Evolutionary conservation across 2,329 filamentous ascomycete species (phyloP).

Genomic region (Paecilomyces sp.): DNA sequence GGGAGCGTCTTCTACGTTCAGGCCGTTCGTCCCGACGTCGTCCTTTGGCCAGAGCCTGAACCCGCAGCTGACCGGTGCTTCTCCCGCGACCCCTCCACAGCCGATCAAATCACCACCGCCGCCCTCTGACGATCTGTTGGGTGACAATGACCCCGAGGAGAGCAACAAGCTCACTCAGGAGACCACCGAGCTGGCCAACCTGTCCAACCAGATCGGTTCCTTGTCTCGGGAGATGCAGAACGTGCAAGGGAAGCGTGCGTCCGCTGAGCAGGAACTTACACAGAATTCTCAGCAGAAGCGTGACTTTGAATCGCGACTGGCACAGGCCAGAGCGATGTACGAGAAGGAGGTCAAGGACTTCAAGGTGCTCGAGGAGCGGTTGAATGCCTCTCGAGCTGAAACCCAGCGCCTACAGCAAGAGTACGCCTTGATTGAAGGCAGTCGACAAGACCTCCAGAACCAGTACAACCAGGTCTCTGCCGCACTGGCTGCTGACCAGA

Average conservation of each 20-base stretch:
- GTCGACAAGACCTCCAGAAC: constrained; percentile 69
- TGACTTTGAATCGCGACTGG: constrained; percentile 82
- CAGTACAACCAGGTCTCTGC: constrained; percentile 72
- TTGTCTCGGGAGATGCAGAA: constrained; percentile 92
- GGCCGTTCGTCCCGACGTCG: constrained; percentile 86
- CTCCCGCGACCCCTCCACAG: constrained; percentile 21
- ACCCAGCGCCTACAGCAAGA: constrained; percentile 80
- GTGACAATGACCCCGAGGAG: constrained; percentile 79
- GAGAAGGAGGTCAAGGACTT: constrained; percentile 90
- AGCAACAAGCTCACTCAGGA: constrained; percentile 84
- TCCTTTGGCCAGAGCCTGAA: constrained; percentile 81
- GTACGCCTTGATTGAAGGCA: constrained; percentile 73
- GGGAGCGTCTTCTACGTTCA: constrained; percentile 55
- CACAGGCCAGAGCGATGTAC: constrained; percentile 79
- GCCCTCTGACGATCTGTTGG: constrained; percentile 75
- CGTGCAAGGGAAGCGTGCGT: constrained; percentile 72
- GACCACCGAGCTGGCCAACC: constrained; percentile 84
- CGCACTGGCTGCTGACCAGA: constrained; percentile 76
- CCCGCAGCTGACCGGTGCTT: constrained; percentile 66
- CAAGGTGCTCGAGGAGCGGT: constrained; percentile 74
- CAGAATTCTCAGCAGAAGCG: constrained; percentile 81
- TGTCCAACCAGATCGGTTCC: constrained; percentile 91
- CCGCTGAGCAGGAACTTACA: constrained; percentile 73
- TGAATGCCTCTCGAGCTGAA: constrained; percentile 67
- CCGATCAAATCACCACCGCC: constrained; percentile 39